Percentiles rank a stretch among this genome's conserved stretches.
phyloP scores from a whole-genome alignment of 2,329 filamentous ascomycete species.

The Fusarium lyarnte region DNA sequence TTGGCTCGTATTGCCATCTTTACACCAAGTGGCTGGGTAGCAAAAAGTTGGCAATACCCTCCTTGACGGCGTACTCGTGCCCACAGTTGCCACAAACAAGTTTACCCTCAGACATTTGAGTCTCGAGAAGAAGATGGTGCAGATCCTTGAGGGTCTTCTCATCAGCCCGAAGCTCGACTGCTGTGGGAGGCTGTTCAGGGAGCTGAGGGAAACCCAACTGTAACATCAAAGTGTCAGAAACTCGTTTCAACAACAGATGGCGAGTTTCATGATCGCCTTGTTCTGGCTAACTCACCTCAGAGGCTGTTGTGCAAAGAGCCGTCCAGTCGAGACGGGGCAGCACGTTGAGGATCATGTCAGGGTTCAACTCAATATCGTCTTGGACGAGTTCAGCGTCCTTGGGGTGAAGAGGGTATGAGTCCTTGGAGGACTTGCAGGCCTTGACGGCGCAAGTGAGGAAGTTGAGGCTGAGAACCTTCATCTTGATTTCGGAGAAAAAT shows the following conservation, averaged over 20 bases:
- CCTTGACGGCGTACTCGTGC: slow-evolving; percentile 93
- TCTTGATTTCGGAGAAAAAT: slow-evolving; percentile 49
- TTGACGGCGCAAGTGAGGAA: slow-evolving; percentile 97
- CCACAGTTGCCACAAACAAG: slow-evolving; percentile 91
- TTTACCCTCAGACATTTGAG: slow-evolving; percentile 87
- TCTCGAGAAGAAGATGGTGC: slow-evolving; percentile 86
- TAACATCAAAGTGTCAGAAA: slow-evolving; percentile 12
- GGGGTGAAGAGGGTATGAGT: slow-evolving; percentile 90
- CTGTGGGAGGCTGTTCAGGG: slow-evolving; percentile 70
- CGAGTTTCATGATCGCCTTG: not conserved
- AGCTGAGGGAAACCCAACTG: slow-evolving; percentile 83
- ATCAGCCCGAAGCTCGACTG: slow-evolving; percentile 69
- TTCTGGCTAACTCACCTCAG: slow-evolving; percentile 68
- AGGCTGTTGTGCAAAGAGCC: slow-evolving; percentile 77
- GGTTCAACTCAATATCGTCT: slow-evolving; percentile 84
- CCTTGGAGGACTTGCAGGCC: slow-evolving; percentile 83
- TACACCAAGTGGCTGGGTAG: slow-evolving; percentile 89
- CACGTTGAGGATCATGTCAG: slow-evolving; percentile 83
- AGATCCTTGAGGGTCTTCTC: slow-evolving; percentile 79
- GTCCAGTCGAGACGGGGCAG: slow-evolving; percentile 90
- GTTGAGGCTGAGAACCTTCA: slow-evolving; percentile 97
- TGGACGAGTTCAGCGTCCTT: slow-evolving; percentile 91
- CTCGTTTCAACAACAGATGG: not conserved
- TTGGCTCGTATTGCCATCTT: not conserved
- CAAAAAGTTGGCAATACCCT: slow-evolving; percentile 96